phyloP scores from a whole-genome alignment of 257 asterid genomes.

The Osmanthus fragrans region DNA sequence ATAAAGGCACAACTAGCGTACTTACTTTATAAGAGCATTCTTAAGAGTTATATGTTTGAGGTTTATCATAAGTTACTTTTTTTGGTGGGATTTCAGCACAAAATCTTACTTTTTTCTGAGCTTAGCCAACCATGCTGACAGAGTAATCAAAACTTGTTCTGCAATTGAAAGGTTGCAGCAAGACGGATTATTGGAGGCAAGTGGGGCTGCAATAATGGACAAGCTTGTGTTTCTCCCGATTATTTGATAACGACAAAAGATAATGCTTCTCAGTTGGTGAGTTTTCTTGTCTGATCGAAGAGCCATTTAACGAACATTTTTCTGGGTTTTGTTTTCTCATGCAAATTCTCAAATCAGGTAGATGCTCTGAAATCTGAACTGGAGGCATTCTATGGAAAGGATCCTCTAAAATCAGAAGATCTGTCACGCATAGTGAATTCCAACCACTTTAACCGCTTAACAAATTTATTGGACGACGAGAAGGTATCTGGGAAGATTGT shows the following conservation, averaged over 20 bases:
- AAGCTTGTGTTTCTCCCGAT: constrained; percentile 88
- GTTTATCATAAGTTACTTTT: too few species aligned
- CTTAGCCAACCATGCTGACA: too few species aligned
- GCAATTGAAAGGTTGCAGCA: constrained; percentile 74
- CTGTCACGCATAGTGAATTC: constrained; percentile 69
- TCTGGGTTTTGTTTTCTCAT: background rate
- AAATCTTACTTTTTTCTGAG: too few species aligned
- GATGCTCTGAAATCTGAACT: constrained; percentile 61
- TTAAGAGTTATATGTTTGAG: too few species aligned
- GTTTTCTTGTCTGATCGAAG: constrained; percentile 16
- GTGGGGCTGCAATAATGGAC: constrained; percentile 92
- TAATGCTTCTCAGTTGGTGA: constrained; percentile 63
- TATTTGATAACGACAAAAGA: constrained; percentile 72
- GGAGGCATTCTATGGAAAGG: constrained; percentile 74
- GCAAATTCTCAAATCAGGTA: constrained; percentile 39
- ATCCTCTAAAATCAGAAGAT: constrained; percentile 69
- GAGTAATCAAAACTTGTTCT: constrained; percentile 9
- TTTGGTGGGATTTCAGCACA: too few species aligned
- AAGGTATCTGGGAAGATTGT: constrained; percentile 71
- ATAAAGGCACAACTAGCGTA: background rate
- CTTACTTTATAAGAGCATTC: background rate
- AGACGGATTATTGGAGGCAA: constrained; percentile 80
- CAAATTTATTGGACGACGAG: constrained; percentile 66
- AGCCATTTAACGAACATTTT: background rate
- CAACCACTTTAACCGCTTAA: constrained; percentile 67